Evolutionary conservation across 2,329 filamentous ascomycete species (phyloP), one percentile per base, ranked within the genome.

Genomic region (Neocatenulostroma microsporum): DNA sequence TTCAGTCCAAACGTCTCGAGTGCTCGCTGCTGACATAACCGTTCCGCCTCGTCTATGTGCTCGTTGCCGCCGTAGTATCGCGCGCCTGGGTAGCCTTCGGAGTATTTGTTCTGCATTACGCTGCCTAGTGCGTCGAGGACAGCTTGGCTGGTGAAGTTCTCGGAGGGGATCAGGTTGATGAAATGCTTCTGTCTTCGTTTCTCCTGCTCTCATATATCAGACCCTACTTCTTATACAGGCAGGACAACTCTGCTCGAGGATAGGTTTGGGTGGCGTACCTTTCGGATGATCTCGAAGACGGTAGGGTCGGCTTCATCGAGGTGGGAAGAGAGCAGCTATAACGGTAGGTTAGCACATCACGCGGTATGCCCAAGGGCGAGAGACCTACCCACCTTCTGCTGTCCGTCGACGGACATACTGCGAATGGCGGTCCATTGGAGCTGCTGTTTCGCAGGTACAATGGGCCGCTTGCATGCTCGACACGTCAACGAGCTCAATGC

Each of bases 31-130:
- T 96, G 91, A 65, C 89, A 96, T 31, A 94, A 70, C 30, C 82
- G 72, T 68, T 96, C 89, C 5, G 89, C 78, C 56, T 86, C 76
- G 57, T 96, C 89, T 56, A 96, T 96, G 63, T 88, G 87, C 65
- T 95, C 84, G 62, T 96, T 96, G 47, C 89, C 89, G 36, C 89
- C 89, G 59, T 96, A 96, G 69, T 96, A 96, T 58, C 89, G 76
- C 43, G 89, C 89, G 39, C 91, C 91, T 21, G 89, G 91, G 56
- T 98, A 98, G 34, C 91, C 91, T 64, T 98, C 91, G 0, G 91
- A 96, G 68, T 98, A 98, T 64, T 98, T 96, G 67, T 96, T 94
- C 63, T 94, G 87, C 87, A 94, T 94, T 36, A 88, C 82, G 70
- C 86, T 94, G 48, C 87, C 87, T 42, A 94, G 71, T 21, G 87